Evolutionary conservation across 2,329 filamentous ascomycete genomes (phyloP), one percentile per base, ranked within the genome.

Genomic region (Ophiostoma quercus): DNA sequence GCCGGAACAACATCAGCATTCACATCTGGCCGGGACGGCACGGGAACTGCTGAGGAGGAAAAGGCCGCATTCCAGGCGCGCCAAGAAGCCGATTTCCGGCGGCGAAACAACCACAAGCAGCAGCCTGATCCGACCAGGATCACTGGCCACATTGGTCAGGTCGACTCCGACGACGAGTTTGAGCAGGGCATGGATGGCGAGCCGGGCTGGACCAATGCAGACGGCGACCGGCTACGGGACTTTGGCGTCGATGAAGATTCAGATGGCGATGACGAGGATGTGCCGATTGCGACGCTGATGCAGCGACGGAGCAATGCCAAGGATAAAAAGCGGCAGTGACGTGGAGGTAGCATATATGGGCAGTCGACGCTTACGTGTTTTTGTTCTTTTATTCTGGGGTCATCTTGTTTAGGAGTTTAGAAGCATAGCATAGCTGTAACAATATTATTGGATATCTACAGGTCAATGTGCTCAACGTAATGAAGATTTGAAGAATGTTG

Each of bases 161-260:
- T 41, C 2, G 75, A 75, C 12, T 74, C 71, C 2, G 73, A 74
- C 3, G 72, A 74, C 29, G 73, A 74, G 3, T 70, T 74, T 0
- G 75, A 77, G 54, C 73, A 77, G 6, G 74, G 77, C 3, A 73
- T 77, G 62, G 81, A 83, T 73, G 85, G 84, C 5, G 82, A 86
- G 75, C 83, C 84, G 60, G 84, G 81, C 5, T 95, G 91, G 91
- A 87, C 84, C 0, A 94, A 94, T 74, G 83, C 86, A 0, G 91
- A 94, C 68, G 92, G 91, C 1, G 90, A 94, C 76, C 82, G 87
- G 43, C 79, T 95, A 67, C 83, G 85, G 60, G 92, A 95, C 75
- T 95, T 89, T 75, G 92, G 92, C 1, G 91, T 95, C 0, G 92
- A 94, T 74, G 90, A 92, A 75, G 90, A 91, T 16, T 85, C 84